Evolutionary conservation across 1,284 basidiomycete species (phyloP).

Genomic region (Sphaerobolus stellatus): DNA sequence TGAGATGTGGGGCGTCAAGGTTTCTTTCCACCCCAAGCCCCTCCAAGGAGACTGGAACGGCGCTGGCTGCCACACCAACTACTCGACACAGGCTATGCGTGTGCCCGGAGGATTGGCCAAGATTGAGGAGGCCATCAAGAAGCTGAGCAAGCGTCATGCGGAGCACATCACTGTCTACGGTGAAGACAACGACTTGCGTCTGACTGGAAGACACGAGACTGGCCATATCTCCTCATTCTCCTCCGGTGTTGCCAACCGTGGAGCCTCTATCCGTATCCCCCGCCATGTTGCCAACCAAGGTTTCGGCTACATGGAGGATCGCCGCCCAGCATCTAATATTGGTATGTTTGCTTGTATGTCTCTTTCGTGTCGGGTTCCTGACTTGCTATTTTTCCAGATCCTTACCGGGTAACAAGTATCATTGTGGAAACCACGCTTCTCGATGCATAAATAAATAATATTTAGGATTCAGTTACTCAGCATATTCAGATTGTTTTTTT

Average conservation of each 20-base stretch:
- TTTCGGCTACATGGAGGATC: slow-evolving; percentile 95
- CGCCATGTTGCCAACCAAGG: slow-evolving; percentile 90
- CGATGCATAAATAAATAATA: neutral
- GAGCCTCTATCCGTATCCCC: slow-evolving; percentile 93
- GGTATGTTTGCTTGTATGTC: slow-evolving; percentile 53
- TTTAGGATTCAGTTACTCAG: too few relatives aligned
- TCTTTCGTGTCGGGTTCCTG: neutral
- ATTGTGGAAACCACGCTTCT: slow-evolving; percentile 84
- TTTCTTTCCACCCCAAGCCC: slow-evolving; percentile 99
- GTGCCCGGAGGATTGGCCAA: slow-evolving; percentile 91
- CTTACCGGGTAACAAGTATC: slow-evolving; percentile 86
- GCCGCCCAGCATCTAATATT: slow-evolving; percentile 96
- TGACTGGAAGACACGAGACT: slow-evolving; percentile 96
- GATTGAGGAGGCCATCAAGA: slow-evolving; percentile 94
- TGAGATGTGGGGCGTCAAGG: slow-evolving; percentile 98
- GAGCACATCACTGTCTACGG: slow-evolving; percentile 97
- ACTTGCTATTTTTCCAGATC: slow-evolving; percentile 50
- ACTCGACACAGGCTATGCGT: slow-evolving; percentile 89
- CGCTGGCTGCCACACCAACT: slow-evolving; percentile 96
- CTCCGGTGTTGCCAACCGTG: slow-evolving; percentile 96
- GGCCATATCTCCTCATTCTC: slow-evolving; percentile 93
- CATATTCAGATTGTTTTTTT: too few relatives aligned
- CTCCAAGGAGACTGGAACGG: slow-evolving; percentile 99
- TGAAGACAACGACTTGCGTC: slow-evolving; percentile 91
- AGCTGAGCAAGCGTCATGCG: slow-evolving; percentile 78